phyloP scores from a whole-genome alignment of 2,329 filamentous ascomycete genomes.

The Fusarium nurragi region DNA sequence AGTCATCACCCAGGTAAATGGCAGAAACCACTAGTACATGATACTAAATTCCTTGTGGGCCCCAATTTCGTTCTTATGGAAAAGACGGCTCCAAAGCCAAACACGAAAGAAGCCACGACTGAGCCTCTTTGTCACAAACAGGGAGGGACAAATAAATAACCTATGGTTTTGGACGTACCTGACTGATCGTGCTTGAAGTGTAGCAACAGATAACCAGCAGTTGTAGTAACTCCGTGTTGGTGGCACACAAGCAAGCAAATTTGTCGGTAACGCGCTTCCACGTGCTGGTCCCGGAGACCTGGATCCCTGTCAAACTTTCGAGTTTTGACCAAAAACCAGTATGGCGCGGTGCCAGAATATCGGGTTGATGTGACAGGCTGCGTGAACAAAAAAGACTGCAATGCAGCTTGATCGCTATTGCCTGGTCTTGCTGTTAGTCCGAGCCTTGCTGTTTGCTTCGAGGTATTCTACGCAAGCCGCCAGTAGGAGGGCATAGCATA shows the following conservation, averaged over 20 bases:
- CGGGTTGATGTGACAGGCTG: conserved; percentile 26
- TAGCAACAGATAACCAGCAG: neutral
- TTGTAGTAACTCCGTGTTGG: conserved; percentile 10
- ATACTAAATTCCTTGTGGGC: conserved; percentile 38
- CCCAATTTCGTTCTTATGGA: conserved; percentile 37
- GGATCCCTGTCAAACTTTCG: conserved; percentile 39
- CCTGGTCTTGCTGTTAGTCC: conserved; percentile 35
- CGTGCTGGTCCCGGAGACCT: conserved; percentile 37
- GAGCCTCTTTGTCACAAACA: neutral
- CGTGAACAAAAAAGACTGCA: conserved; percentile 9
- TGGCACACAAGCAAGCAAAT: conserved; percentile 15
- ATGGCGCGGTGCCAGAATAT: conserved; percentile 16
- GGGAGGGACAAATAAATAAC: neutral
- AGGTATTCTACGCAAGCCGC: conserved; percentile 23
- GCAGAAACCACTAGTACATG: conserved; percentile 23
- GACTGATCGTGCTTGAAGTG: neutral
- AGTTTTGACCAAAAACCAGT: conserved; percentile 26
- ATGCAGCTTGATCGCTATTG: conserved; percentile 29
- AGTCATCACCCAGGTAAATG: conserved; percentile 7
- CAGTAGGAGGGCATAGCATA: conserved; percentile 16
- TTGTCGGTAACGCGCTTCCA: conserved; percentile 38
- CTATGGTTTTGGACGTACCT: conserved; percentile 17
- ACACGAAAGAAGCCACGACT: conserved; percentile 26
- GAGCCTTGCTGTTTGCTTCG: conserved; percentile 27
- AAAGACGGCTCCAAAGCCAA: conserved; percentile 15